phyloP scores from a whole-genome alignment of 108 stramenopile genomes.

The Cyclotella atomus region DNA sequence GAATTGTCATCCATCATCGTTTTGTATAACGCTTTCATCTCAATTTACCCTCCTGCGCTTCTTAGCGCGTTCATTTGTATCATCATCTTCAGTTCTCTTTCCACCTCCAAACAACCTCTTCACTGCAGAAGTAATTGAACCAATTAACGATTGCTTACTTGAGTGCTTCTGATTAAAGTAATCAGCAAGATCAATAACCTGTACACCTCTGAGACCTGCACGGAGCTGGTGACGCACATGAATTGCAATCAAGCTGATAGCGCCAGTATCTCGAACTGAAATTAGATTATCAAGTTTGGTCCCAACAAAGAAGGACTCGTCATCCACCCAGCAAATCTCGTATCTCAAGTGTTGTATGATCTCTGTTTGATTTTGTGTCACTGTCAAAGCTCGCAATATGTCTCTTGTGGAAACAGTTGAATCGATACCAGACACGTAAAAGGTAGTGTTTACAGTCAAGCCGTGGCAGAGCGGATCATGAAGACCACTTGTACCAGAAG shows the following conservation, averaged over 20 bases:
- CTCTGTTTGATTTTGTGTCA: constrained; percentile 41
- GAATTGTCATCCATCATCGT: neutral
- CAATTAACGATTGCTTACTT: neutral
- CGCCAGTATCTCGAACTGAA: neutral
- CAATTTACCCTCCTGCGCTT: constrained; percentile 7
- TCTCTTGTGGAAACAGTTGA: constrained; percentile 71
- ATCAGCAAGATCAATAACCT: constrained; percentile 28
- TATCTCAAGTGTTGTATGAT: constrained; percentile 60
- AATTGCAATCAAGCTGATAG: constrained; percentile 19
- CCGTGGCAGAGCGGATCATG: constrained; percentile 66
- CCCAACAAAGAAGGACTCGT: constrained; percentile 72
- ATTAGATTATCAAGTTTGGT: constrained; percentile 29
- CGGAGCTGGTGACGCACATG: constrained; percentile 33
- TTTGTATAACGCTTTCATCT: neutral
- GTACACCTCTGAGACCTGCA: constrained; percentile 25
- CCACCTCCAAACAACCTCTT: neutral
- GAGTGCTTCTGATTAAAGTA: constrained; percentile 17
- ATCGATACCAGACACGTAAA: constrained; percentile 65
- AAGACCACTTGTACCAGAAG: constrained; percentile 37
- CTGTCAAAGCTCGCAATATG: constrained; percentile 59
- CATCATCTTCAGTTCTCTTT: neutral
- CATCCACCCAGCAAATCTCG: constrained; percentile 83
- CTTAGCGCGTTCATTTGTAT: neutral
- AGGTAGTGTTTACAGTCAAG: constrained; percentile 58
- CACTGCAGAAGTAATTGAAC: constrained; percentile 2